These are phyloP conservation scores for Annona cherimola DNA, from an alignment of 164 flowering plant species.

Conservation along the genomic window DNA sequence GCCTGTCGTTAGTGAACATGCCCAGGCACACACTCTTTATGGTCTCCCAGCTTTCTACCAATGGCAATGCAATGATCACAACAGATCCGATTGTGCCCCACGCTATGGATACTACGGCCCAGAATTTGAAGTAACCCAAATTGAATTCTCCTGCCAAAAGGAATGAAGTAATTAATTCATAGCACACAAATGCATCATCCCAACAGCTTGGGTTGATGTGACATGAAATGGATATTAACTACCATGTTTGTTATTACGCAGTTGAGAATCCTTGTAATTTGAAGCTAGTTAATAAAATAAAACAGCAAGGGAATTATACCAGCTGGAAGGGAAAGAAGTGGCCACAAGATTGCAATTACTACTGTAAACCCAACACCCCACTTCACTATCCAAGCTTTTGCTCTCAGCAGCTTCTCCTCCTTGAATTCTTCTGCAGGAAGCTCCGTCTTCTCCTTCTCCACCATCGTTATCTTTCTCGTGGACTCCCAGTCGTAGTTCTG, in stretches of 20 bases:
- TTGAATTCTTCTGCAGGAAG: conserved; percentile 60
- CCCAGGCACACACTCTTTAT: conserved; percentile 51
- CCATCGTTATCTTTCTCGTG: conserved; percentile 71
- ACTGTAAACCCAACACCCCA: conserved; percentile 89
- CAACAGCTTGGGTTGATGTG: not conserved
- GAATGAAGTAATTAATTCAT: not conserved
- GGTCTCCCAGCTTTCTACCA: conserved; percentile 83
- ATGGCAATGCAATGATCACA: conserved; percentile 69
- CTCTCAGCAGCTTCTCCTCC: conserved; percentile 56
- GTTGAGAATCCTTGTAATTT: not conserved
- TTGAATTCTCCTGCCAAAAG: conserved; percentile 59
- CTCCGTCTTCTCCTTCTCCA: conserved; percentile 66
- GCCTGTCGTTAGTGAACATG: conserved; percentile 77
- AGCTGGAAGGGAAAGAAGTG: conserved; percentile 79
- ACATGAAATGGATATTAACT: not conserved
- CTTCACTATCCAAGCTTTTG: conserved; percentile 82
- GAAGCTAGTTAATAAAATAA: not conserved
- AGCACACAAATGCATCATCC: not conserved
- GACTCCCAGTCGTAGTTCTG: conserved; percentile 88
- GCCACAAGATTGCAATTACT: conserved; percentile 81
- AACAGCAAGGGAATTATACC: conserved; percentile 26
- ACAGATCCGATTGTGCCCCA: conserved; percentile 95
- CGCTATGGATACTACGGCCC: conserved; percentile 82
- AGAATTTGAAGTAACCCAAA: conserved; percentile 79
- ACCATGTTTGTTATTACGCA: not conserved